A percentile compares a stretch with the other conserved stretches of the same genome.
phyloP scores from a whole-genome alignment of 139 green algal genomes.

The Coccomyxa sp. region DNA sequence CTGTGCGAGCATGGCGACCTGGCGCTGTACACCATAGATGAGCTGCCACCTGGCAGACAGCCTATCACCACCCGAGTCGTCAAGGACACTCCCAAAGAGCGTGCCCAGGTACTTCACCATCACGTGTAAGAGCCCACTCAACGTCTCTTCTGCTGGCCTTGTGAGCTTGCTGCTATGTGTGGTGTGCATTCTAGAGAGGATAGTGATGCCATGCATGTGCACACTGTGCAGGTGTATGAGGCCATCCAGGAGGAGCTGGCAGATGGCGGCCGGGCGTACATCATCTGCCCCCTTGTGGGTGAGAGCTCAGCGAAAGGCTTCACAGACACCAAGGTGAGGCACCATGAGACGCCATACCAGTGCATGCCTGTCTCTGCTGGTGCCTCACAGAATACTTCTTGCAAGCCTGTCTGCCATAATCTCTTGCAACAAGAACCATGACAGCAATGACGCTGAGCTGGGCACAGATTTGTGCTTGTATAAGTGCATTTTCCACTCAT shows the following conservation, averaged over 20 bases:
- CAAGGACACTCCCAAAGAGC: constrained; percentile 19
- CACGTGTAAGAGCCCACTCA: background rate
- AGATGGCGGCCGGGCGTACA: constrained; percentile 36
- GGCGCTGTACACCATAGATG: constrained; percentile 47
- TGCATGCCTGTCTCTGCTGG: background rate
- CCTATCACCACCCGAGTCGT: constrained; percentile 50
- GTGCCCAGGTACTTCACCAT: constrained; percentile 25
- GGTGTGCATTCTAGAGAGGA: no score
- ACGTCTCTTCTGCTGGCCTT: background rate
- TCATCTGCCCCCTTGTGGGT: constrained; percentile 60
- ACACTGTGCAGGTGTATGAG: constrained; percentile 31
- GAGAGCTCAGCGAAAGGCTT: constrained; percentile 26
- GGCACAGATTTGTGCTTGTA: no score
- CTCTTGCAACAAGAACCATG: no score
- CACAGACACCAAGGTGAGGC: constrained; percentile 31
- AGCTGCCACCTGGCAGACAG: constrained; percentile 63
- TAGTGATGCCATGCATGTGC: no score
- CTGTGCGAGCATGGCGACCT: constrained; percentile 71
- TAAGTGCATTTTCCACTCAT: no score
- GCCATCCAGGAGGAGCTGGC: constrained; percentile 54
- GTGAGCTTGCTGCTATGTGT: no score
- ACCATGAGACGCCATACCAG: background rate
- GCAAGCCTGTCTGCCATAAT: background rate
- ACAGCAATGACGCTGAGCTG: no score
- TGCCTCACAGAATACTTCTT: background rate